A percentile compares a stretch with the other conserved stretches of the same genome.
Evolutionary conservation across 768 basidiomycete genomes (phyloP).

Genomic region (Termitomyces sp.): DNA sequence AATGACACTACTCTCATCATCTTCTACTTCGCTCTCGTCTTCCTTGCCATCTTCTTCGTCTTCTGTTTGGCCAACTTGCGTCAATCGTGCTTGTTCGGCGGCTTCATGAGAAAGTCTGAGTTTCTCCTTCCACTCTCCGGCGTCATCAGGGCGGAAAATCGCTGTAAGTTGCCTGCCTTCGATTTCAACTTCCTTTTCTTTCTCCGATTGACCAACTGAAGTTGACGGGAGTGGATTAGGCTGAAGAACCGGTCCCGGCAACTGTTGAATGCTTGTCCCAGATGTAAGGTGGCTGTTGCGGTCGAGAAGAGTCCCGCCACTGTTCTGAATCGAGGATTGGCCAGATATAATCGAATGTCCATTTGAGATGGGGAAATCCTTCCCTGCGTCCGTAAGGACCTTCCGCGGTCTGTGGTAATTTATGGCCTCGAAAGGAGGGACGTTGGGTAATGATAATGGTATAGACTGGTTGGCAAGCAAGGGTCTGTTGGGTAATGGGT

Average conservation of each 20-base stretch:
- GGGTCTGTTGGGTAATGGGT: constrained; percentile 88
- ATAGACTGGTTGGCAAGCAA: constrained; percentile 61
- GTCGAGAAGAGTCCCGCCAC: constrained; percentile 43
- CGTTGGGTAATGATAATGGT: constrained; percentile 62
- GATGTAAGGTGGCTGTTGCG: constrained; percentile 40
- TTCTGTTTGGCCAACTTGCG: constrained; percentile 25
- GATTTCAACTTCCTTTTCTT: constrained; percentile 41
- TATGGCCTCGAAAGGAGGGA: constrained; percentile 69
- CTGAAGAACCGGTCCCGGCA: constrained; percentile 16
- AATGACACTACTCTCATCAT: constrained; percentile 64
- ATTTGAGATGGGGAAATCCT: constrained; percentile 66
- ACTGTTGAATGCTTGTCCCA: constrained; percentile 32
- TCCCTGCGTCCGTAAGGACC: constrained; percentile 66
- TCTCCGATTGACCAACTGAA: constrained; percentile 25
- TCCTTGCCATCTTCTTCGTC: constrained; percentile 24
- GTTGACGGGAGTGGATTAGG: constrained; percentile 28
- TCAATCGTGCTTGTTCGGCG: constrained; percentile 44
- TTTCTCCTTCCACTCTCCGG: constrained; percentile 83
- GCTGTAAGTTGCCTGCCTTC: constrained; percentile 61
- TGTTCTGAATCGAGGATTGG: constrained; percentile 41
- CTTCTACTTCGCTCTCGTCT: constrained; percentile 64
- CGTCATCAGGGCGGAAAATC: constrained; percentile 85
- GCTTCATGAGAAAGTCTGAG: constrained; percentile 61
- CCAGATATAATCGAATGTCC: constrained; percentile 51
- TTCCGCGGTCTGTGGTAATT: constrained; percentile 79